Evolutionary conservation across 2,329 filamentous ascomycete species (phyloP), one percentile per base, ranked within the genome.

Genomic region (Onygenales sp.): DNA sequence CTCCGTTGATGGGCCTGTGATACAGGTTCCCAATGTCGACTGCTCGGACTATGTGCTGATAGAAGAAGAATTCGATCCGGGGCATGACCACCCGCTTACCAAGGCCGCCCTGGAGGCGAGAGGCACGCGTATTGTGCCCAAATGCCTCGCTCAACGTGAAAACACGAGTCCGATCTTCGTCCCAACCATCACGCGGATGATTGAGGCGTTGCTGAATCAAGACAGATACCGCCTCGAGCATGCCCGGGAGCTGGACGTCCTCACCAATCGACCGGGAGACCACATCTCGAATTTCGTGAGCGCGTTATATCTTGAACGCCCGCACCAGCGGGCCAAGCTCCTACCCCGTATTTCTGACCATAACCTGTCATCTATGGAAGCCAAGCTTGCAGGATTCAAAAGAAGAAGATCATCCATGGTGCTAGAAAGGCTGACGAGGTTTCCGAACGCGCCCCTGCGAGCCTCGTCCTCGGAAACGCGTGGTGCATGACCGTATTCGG

Each of bases 131-230:
- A 46, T 52, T 31, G 21, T 46, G 6, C 50, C 50, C 6, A 46
- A 31, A 39, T 10, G n/a, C 10, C 42, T 52, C 32, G 50, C 42
- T 7, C 50, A 46, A 33, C 40, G 34, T 7, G 32, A 45, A 39
- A 52, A 52, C 17, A 32, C 14, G 9, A 52, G 42, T 37, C 40
- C 50, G 3, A 9, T 52, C 10, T 52, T 43, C 17, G 32, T 52
- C 34, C 50, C 50, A 31, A 52, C 50, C 11, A 52, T 44, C 34
- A n/a, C 42, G 11, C 42, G 21, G 17, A 40, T 52, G 42, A 17
- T 52, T 14, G 42, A 52, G 27, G 50, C 50, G 17, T 33, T 52
- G 34, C 42, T 52, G 8, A 31, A 52, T 13, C 50, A 52, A 27
- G 50, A 52, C 33, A 44, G 50, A 37, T 39, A 46, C 17, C 32